Conservation (phyloP, 352 stramenopile genomes). For the Peronospora belbahrii region DNA sequence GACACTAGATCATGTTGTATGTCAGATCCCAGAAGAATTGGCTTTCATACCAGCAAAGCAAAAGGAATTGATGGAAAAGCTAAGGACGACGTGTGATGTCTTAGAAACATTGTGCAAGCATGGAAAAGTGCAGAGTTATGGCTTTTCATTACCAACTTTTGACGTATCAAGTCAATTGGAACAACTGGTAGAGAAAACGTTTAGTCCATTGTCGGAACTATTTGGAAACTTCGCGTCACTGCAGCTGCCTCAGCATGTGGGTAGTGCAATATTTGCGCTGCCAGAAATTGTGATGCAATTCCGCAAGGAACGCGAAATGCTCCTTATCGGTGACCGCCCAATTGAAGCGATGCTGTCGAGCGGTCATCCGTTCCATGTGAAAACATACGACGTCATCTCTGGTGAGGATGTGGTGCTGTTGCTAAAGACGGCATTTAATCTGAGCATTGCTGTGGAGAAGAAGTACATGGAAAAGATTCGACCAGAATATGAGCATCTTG, state of each 20-base stretch:
- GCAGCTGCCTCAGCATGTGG: slow-evolving; percentile 47
- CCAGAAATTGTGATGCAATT: slow-evolving; percentile 33
- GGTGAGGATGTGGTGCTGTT: slow-evolving; percentile 64
- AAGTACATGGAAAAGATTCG: slow-evolving; percentile 69
- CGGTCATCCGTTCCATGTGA: slow-evolving; percentile 54
- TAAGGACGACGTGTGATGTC: slow-evolving; percentile 26
- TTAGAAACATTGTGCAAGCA: slow-evolving; percentile 36
- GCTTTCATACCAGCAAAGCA: slow-evolving; percentile 11
- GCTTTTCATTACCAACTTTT: slow-evolving; percentile 40
- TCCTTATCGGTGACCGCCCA: slow-evolving; percentile 57
- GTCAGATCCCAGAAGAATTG: slow-evolving; percentile 55
- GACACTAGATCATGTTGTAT: slow-evolving; percentile 52
- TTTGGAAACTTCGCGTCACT: slow-evolving; percentile 51
- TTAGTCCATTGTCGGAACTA: slow-evolving; percentile 33
- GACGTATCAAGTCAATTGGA: slow-evolving; percentile 26
- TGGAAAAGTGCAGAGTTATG: slow-evolving; percentile 55
- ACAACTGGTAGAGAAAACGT: slow-evolving; percentile 35
- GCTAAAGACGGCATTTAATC: slow-evolving; percentile 77
- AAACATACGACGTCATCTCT: slow-evolving; percentile 29
- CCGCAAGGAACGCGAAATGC: slow-evolving; percentile 33
- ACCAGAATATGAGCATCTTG: slow-evolving; percentile 31
- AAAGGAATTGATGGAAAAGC: slow-evolving; percentile 21
- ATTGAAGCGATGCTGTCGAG: slow-evolving; percentile 55
- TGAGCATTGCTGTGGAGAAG: slow-evolving; percentile 72
- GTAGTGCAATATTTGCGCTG: slow-evolving; percentile 28